Evolutionary conservation across 371 early-diverging fungal species (phyloP), one percentile per base, ranked within the genome.

Genomic region (Syncephalis fuscata): DNA sequence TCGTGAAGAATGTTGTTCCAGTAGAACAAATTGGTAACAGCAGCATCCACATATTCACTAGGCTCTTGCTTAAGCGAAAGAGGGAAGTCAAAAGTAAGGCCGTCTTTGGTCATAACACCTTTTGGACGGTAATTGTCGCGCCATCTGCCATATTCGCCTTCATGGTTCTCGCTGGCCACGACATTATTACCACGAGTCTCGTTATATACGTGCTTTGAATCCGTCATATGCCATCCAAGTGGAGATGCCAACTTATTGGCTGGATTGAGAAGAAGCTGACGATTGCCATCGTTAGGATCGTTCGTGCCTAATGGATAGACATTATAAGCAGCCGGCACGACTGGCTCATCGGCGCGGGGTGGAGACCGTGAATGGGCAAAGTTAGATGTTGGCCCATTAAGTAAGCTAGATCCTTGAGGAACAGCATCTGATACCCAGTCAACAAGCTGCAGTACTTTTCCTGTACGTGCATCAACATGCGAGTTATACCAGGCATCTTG

Each of bases 1-100:
- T 89, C 90, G 63, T 88, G 89, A 41, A 66, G 62, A 44, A 64
- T 74, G 62, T 96, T 96, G 64, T 82, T 85, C 78, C 82, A 84
- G 67, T 93, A 97, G 59, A 96, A 96, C 43, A 92, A 61, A 63
- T 96, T 92, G 51, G 88, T 80, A 23, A 92, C 72, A 0, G 94
- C 82, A 0, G 88, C 88, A 55, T 94, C 85, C 36, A 84, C 58
- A 55, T 96, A 93, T 3, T 73, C 60, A 2, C 63, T 56, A 0
- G 89, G 85, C 25, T 82, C 66, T 22, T 67, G 63, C 9, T 55
- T 62, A 50, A 91, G 63, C 53, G 85, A 66, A 22, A 85, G 64
- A 32, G 73, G 61, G 53, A 74, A 92, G 63, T 92, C 80, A 61
- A 94, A 94, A 1, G 60, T 60, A 8, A 85, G 59, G 23, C 63